These are phyloP conservation scores for Thalassiosira exigua DNA, from an alignment of 352 stramenopile species.

Conservation along the genomic window DNA sequence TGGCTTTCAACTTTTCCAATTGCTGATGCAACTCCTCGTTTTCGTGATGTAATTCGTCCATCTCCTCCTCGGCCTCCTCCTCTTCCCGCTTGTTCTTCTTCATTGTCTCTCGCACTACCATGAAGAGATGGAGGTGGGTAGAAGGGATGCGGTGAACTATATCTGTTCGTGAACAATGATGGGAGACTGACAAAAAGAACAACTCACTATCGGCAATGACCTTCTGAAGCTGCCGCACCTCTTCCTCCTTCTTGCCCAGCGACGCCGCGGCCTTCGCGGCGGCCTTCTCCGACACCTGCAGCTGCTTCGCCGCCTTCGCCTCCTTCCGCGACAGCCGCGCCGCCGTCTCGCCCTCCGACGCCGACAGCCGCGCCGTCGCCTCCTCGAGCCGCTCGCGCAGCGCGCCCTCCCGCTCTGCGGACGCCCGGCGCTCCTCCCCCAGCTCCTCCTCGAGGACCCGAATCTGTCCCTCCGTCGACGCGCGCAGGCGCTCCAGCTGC, in stretches of 20 bases:
- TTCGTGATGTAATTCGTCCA: conserved; percentile 78
- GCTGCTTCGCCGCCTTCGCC: conserved; percentile 35
- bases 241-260: conserved; percentile 73
- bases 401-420: conserved; percentile 35
- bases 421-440: conserved; percentile 43
- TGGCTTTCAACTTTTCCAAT: conserved; percentile 56
- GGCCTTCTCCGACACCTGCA: conserved; percentile 60
- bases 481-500: conserved; percentile 29
- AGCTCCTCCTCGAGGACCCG: conserved; percentile 42
- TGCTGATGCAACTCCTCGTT: conserved; percentile 74
- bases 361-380: conserved; percentile 21
- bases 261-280: conserved; percentile 66
- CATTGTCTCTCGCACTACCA: conserved; percentile 63
- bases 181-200: neutral
- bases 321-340: conserved; percentile 46
- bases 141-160: neutral
- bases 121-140: neutral
- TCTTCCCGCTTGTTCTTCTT: conserved; percentile 67
- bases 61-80: conserved; percentile 78
- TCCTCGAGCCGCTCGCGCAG: conserved; percentile 56
- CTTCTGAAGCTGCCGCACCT: conserved; percentile 67
- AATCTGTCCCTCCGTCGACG: conserved; percentile 50
- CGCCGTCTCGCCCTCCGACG: conserved; percentile 48
- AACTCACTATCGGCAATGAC: conserved; percentile 55
- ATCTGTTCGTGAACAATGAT: neutral